Evolutionary conservation across 768 basidiomycete genomes (phyloP).

Genomic region (Mycena venus): DNA sequence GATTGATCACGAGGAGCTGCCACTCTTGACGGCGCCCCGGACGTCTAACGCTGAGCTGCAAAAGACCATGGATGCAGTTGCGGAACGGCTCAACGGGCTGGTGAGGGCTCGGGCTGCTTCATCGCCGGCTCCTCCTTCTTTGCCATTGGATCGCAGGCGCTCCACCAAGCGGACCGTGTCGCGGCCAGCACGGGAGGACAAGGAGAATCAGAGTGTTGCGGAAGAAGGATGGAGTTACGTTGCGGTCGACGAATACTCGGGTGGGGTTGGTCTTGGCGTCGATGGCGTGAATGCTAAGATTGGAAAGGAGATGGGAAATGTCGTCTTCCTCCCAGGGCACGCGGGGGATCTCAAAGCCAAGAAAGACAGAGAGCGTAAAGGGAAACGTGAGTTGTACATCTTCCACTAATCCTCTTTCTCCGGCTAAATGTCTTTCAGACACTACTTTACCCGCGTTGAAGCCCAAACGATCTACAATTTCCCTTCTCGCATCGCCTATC

Average conservation of each 20-base stretch:
- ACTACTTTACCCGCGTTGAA: constrained; percentile 55
- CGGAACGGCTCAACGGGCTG: constrained; percentile 59
- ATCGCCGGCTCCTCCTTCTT: constrained; percentile 35
- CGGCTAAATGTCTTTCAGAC: constrained; percentile 22
- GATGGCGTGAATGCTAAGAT: constrained; percentile 43
- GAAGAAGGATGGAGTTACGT: constrained; percentile 58
- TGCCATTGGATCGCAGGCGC: constrained; percentile 21
- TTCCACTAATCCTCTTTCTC: background rate
- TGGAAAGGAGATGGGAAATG: constrained; percentile 68
- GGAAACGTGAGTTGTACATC: constrained; percentile 62
- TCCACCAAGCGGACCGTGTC: constrained; percentile 27
- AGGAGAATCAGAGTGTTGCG: constrained; percentile 56
- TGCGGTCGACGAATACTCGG: constrained; percentile 46
- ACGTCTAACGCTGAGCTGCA: constrained; percentile 56
- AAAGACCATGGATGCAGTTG: constrained; percentile 58
- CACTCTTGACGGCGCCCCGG: constrained; percentile 58
- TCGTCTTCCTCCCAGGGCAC: constrained; percentile 47
- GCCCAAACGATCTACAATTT: constrained; percentile 61
- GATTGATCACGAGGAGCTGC: constrained; percentile 37
- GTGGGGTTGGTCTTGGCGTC: constrained; percentile 49
- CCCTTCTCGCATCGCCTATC: constrained; percentile 63
- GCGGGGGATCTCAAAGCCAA: constrained; percentile 46
- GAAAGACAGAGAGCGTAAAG: constrained; percentile 68
- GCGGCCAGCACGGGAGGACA: constrained; percentile 46
- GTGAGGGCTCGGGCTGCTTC: constrained; percentile 39